Base-by-base conservation (phyloP, 2,329 filamentous ascomycete species). In the Clonostachys byssicola region DNA sequence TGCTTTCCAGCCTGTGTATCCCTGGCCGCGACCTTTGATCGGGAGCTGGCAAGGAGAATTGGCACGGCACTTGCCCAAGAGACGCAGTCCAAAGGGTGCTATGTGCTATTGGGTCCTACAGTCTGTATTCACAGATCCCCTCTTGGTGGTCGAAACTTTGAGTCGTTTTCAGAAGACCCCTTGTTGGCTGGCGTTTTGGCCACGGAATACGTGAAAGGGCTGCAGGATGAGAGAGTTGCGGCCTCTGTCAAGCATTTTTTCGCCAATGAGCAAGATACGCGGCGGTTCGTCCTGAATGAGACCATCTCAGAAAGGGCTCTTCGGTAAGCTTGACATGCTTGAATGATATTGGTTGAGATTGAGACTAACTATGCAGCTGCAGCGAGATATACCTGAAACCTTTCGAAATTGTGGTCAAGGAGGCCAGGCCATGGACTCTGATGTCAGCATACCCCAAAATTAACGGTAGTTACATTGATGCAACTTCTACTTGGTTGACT, bases 81-180 rank as follows among this genome's bases (percentile, higher is more conserved):
- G 47, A 59, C 62, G 6, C 59, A 60, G 7, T 59, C 56, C 50
- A 92, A 91, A 65, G 86, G 86, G 46, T 77, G 86, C 10, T 84
- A 89, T 54, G 77, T 88, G n/a, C 79, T 87, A 51, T 73, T 61
- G 42, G 59, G 55, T 16, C 59, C 59, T 7, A 61, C 88, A 1
- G 83, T 91, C 34, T 91, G 88, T 67, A 85, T 90, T 73, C 89
- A 94, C 58, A 80, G 89, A 14, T 87, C 88, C 43, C 89, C 89
- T 1, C 74, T 94, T 0, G 89, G 89, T 17, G 89, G 89, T n/a
- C 78, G 89, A 50, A 91, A 91, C 52, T 94, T 94, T 54, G 89
- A 94, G 65, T 91, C 88, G 0, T 94, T 90, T 62, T 89, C 87
- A 0, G 89, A 94, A 62, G 89, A 94, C 54, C 88, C 89, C 1